Evolutionary conservation across 2,329 filamentous ascomycete genomes (phyloP), one percentile per base, ranked within the genome.

Genomic region (Colletotrichum godetiae): DNA sequence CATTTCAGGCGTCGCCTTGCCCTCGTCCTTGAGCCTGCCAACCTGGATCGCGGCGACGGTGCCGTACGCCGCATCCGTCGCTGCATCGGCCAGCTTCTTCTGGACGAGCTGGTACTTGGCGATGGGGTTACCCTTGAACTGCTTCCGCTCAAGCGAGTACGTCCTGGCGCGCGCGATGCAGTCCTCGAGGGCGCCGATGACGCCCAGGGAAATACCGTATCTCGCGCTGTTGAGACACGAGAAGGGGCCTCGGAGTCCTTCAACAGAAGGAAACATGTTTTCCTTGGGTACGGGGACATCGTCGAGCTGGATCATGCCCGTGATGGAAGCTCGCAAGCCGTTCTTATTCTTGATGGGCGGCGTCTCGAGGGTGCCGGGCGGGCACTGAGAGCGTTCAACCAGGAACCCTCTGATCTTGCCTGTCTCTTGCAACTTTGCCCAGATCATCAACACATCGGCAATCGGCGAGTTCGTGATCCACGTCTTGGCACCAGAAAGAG

Each of bases 391-490:
- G 77, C 96, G 90, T 84, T 99, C 95, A 37, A 99, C 89, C 60
- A 98, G 84, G 84, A 98, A 99, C 0, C 97, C 97, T 60, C 94
- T 91, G 77, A 99, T 98, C 88, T 97, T 98, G 75, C 95, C 95
- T 27, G 95, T 97, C 77, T 93, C 93, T 76, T 97, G 91, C 60
- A 98, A 85, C 86, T 97, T 98, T 1, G 96, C 97, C 97, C 97
- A 99, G 1, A 98, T 92, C 76, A 98, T 84, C 65, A 97, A 84
- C 2, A 97, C 88, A 78, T 97, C 94, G 1, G 95, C 91, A 78
- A 98, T 97, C 4, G 95, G 95, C 8, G 94, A 96, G 83, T 98
- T 98, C 15, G 95, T 98, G 81, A 98, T 98, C 95, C 95, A 98
- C 0, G 95, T 98, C 87, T 98, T 98, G 62, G 93, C 86, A 1